phyloP scores from a whole-genome alignment of 495 filamentous ascomycete species.

The Penicillium longicatenatum region DNA sequence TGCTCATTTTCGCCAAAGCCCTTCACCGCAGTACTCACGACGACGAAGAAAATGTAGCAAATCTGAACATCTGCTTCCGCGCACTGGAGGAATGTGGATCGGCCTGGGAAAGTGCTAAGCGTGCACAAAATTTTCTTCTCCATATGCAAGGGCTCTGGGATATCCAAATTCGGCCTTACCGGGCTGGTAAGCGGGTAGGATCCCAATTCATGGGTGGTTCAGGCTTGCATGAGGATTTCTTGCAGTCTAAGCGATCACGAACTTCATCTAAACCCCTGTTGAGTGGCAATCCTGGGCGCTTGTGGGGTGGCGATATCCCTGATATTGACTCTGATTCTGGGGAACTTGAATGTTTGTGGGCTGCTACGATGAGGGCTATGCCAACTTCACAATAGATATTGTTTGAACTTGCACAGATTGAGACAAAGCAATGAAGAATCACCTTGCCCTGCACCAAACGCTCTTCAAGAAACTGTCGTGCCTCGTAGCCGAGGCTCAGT shows the following conservation, averaged over 20 bases:
- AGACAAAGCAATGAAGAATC: too few relatives aligned
- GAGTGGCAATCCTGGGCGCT: not conserved
- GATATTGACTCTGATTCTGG: not conserved
- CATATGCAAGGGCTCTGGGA: conserved; percentile 14
- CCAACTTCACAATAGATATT: not conserved
- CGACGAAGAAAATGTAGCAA: not conserved
- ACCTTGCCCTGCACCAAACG: too few relatives aligned
- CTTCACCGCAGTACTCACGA: conserved; percentile 23
- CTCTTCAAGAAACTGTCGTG: too few relatives aligned
- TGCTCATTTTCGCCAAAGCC: conserved; percentile 47
- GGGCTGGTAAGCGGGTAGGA: not conserved
- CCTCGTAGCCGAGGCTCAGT: too few relatives aligned
- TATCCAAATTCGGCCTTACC: not conserved
- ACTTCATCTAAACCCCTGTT: not conserved
- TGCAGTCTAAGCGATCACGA: not conserved
- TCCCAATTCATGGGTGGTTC: not conserved
- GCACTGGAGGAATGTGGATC: conserved; percentile 37
- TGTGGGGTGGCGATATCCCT: too few relatives aligned
- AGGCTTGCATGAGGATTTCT: not conserved
- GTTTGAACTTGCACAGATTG: not conserved
- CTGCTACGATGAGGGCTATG: conserved; percentile 1
- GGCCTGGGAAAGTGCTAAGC: conserved; percentile 14
- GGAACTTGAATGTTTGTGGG: conserved; percentile 2
- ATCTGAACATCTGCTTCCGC: conserved; percentile 39
- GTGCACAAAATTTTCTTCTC: conserved; percentile 12